Base-by-base conservation (phyloP, 2,329 filamentous ascomycete genomes). In the Mariannaea sp. region DNA sequence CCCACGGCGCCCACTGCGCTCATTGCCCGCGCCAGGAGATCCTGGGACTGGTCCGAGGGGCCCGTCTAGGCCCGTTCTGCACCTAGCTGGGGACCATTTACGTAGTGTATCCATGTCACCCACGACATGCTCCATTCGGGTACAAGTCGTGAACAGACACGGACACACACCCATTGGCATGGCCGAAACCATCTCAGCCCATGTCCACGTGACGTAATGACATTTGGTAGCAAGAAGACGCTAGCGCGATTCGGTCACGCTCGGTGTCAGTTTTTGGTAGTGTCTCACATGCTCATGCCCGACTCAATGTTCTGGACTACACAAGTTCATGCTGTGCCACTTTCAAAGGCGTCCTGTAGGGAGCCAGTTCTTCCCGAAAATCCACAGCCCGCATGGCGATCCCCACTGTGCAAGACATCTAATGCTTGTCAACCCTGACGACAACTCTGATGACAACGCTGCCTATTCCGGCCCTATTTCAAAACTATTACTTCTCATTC, bases 201-300 rank as follows among this genome's bases (percentile, higher is more conserved):
- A 53, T 53, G 38, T 22, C 49, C 40, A 38, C 49, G 57, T 65
- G 63, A 65, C 63, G 63, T 63, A 64, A 57, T 57, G 50, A 47
- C 50, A n/a, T n/a, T 8, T 16, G 29, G 54, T 57, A 47, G 55
- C 51, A 57, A 53, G 57, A n/a, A 52, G 47, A 14, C 47, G 54
- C 58, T 60, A 60, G 53, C 5, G 48, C 56, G 26, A 54, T 56
- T 27, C 30, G 38, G 39, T 13, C 17, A 14, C 40, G 33, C 27
- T 65, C 60, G 62, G 62, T 65, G 55, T 55, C 60, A 49, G 47
- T 56, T 63, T 64, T 57, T 16, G 60, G 62, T 36, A 65, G 51
- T 62, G 13, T 55, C 57, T 65, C 62, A 56, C 62, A 61, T 65
- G 63, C 49, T 47, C 53, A 32, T 20, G n/a, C 41, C 47, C 49